Evolutionary conservation across 371 early-diverging fungal species (phyloP), one percentile per base, ranked within the genome.

Genomic region (Dichotomocladium elegans): DNA sequence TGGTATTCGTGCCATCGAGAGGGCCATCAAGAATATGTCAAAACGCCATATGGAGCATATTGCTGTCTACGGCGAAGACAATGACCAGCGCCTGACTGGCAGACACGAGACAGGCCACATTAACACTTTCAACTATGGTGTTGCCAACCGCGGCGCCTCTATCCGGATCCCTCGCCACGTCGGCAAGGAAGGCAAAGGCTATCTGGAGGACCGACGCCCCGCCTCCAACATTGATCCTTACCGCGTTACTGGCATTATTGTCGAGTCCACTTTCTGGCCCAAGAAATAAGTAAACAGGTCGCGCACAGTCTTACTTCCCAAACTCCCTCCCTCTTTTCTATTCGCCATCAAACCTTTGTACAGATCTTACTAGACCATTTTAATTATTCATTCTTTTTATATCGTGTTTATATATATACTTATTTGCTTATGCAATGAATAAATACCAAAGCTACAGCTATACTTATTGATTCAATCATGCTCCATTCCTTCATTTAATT

Each of bases 41-140:
- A 28, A 52, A 42, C 59, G 64, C 29, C 80, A 79, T 47, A 41
- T 41, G 5, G 76, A 68, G 40, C 79, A 79, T 61, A 73, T 79
- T 50, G 76, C 68, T 46, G 79, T 79, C 43, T 79, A 79, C 59
- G 79, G 79, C 44, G 68, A 63, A 57, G 79, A 79, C 53, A 79
- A 79, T 60, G 75, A 79, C 24, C 70, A 71, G 47, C 68, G 79
- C 15, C 57, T 79, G 41, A 79, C 79, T 19, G 79, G 77, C 53
- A 46, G 44, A 19, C 77, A 79, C 56, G 79, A 79, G 50, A 79
- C 77, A 41, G 80, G 75, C 50, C 69, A 71, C 56, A 79, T 79
- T 52, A 58, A 55, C 33, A 63, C 66, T n/a, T n/a, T n/a, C n/a
- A n/a, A n/a, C n/a, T n/a, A n/a, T n/a, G n/a, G n/a, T n/a, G n/a